Conservation (phyloP, 2,329 filamentous ascomycete genomes). For the Alternaria triticimaculans region DNA sequence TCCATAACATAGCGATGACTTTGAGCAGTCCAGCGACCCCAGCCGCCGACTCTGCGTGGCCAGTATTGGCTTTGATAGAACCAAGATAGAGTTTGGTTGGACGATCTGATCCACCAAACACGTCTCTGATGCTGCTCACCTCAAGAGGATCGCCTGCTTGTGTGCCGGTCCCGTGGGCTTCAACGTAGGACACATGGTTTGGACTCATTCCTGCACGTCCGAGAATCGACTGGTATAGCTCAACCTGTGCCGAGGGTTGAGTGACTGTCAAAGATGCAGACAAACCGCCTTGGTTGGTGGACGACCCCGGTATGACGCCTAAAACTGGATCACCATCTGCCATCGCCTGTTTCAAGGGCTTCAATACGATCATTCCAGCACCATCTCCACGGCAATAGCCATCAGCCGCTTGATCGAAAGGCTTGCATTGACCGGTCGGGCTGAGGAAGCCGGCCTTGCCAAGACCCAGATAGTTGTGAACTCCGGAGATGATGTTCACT, state of each 20-base stretch:
- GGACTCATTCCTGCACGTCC: slow-evolving; percentile 11
- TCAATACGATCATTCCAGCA: slow-evolving; percentile 58
- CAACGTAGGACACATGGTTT: slow-evolving; percentile 18
- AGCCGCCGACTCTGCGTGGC: slow-evolving; percentile 44
- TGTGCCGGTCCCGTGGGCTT: slow-evolving; percentile 27
- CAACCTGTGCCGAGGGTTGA: slow-evolving; percentile 13
- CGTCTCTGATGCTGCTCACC: slow-evolving; percentile 13
- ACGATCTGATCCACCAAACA: slow-evolving; percentile 13
- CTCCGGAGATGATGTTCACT: slow-evolving; percentile 41
- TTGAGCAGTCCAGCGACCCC: slow-evolving; percentile 41
- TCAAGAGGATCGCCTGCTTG: slow-evolving; percentile 23
- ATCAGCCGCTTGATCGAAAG: slow-evolving; percentile 50
- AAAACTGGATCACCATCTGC: slow-evolving; percentile 58
- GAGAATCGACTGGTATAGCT: slow-evolving; percentile 20
- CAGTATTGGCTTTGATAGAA: slow-evolving; percentile 45
- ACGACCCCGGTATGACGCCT: slow-evolving; percentile 49
- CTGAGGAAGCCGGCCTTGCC: slow-evolving; percentile 52
- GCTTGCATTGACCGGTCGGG: slow-evolving; percentile 56
- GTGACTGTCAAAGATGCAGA: slow-evolving; percentile 23
- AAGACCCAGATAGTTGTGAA: slow-evolving; percentile 42
- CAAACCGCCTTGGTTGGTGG: slow-evolving; percentile 19
- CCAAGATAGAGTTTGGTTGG: slow-evolving; percentile 24
- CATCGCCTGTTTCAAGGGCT: slow-evolving; percentile 58
- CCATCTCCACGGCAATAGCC: slow-evolving; percentile 64
- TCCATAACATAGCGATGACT: slow-evolving; percentile 20